A percentile compares a stretch with the other conserved stretches of the same genome.
These are phyloP conservation scores for Xylaria cubensis DNA, from an alignment of 495 filamentous ascomycete genomes.

Conservation along the genomic window DNA sequence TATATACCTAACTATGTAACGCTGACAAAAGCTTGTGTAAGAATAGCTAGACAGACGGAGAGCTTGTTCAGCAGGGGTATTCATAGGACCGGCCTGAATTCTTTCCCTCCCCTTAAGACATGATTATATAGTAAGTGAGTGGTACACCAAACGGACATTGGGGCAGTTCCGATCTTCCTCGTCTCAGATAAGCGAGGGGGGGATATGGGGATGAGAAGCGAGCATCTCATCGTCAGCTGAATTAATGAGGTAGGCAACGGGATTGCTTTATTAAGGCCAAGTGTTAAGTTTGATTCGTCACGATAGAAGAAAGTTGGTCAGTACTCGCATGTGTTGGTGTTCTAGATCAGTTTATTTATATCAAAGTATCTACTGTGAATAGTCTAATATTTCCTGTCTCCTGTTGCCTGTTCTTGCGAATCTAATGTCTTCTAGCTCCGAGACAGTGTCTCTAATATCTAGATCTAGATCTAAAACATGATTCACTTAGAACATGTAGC, in stretches of 20 bases:
- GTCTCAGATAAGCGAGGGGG: conserved; percentile 15
- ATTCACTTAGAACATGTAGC: not conserved
- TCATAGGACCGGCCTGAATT: not conserved
- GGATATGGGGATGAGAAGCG: not conserved
- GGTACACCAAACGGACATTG: not conserved
- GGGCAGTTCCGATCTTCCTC: conserved; percentile 10
- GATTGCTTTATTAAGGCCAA: not conserved
- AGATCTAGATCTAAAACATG: not conserved
- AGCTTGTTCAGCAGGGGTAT: not conserved
- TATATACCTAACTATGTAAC: not conserved
- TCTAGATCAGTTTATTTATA: not conserved
- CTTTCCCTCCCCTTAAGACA: not conserved
- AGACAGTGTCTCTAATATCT: not conserved
- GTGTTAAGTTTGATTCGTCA: not conserved
- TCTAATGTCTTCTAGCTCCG: not conserved
- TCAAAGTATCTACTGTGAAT: not conserved
- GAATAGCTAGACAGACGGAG: not conserved
- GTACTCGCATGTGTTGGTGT: not conserved
- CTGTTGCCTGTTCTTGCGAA: not conserved
- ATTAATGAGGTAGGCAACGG: not conserved
- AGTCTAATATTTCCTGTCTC: not conserved
- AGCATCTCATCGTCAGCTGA: not conserved
- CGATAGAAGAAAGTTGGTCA: not conserved
- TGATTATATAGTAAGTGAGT: not conserved
- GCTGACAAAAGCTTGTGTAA: not conserved